A percentile compares a stretch with the other conserved stretches of the same genome.
These are phyloP conservation scores for Hansenula lynferdii DNA, from an alignment of 1,139 yeast genomes.

Conservation along the genomic window DNA sequence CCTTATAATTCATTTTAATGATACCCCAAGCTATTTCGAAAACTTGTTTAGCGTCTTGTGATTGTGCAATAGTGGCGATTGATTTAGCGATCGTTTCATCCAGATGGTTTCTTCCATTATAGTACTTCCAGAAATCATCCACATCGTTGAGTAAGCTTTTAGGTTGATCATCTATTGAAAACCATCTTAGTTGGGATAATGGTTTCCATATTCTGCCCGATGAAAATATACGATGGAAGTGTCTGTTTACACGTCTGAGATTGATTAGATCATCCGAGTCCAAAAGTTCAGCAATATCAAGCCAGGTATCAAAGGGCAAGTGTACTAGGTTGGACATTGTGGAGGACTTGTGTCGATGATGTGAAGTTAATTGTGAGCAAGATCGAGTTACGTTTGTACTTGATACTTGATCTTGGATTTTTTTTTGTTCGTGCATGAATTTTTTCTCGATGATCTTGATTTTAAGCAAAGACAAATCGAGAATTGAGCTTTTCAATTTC, in stretches of 20 bases:
- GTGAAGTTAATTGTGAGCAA: too few species aligned
- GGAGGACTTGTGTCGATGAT: too few species aligned
- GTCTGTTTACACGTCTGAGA: slow-evolving; percentile 9
- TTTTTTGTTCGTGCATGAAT: too few species aligned
- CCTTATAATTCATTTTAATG: slow-evolving; percentile 2
- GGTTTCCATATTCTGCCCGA: slow-evolving; percentile 15
- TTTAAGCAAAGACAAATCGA: too few species aligned
- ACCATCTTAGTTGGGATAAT: slow-evolving; percentile 2
- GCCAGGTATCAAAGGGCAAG: neutral
- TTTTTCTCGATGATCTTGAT: too few species aligned
- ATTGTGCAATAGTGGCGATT: neutral
- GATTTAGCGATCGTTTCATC: neutral
- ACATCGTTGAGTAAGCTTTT: slow-evolving; percentile 1
- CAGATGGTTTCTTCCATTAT: neutral
- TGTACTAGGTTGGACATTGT: too few species aligned
- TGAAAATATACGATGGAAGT: slow-evolving; percentile 3
- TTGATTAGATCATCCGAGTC: slow-evolving; percentile 9
- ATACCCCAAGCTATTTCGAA: slow-evolving; percentile 10
- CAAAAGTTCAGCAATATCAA: neutral
- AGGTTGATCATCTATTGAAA: slow-evolving; percentile 6
- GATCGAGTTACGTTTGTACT: too few species aligned
- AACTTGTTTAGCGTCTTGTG: neutral
- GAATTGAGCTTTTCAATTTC: too few species aligned
- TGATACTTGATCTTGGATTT: too few species aligned
- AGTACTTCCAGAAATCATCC: slow-evolving; percentile 3